phyloP scores from a whole-genome alignment of 495 filamentous ascomycete species.

The Daldinia caldariorum region DNA sequence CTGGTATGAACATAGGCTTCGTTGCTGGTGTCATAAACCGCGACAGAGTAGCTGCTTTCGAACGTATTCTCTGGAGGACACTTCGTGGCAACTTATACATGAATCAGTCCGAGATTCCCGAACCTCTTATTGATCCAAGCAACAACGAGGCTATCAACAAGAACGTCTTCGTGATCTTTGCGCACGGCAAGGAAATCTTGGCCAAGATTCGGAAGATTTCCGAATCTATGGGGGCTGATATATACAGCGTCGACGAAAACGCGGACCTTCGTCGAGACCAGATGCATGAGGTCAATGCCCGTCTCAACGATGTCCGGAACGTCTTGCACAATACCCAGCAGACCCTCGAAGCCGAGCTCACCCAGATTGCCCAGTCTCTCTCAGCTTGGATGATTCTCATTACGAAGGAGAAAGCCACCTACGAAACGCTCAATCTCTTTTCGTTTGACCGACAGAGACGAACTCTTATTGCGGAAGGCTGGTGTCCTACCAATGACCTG shows the following conservation, averaged over 20 bases:
- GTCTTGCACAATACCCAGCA: conserved; percentile 96
- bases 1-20: conserved; percentile 98
- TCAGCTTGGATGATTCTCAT: conserved; percentile 96
- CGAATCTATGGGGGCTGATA: conserved; percentile 91
- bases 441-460: conserved; percentile 96
- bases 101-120: conserved; percentile 98
- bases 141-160: conserved; percentile 92
- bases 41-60: conserved; percentile 92
- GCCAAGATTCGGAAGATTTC: conserved; percentile 99
- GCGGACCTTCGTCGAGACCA: conserved; percentile 92
- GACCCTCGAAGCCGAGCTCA: conserved; percentile 91
- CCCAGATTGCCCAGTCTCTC: conserved; percentile 87
- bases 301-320: conserved; percentile 86
- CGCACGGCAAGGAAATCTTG: conserved; percentile 96
- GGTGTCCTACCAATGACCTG: conserved; percentile 92
- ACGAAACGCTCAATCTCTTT: conserved; percentile 93
- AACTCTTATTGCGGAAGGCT: conserved; percentile 96
- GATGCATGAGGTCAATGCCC: conserved; percentile 94
- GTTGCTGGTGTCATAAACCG: conserved; percentile 97
- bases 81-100: conserved; percentile 98
- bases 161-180: conserved; percentile 99
- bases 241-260: conserved; percentile 98
- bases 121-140: conserved; percentile 90
- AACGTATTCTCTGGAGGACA: conserved; percentile 96
- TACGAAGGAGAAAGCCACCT: conserved; percentile 98